phyloP scores from a whole-genome alignment of 78 protist species.

The Pigoraptor vietnamica region DNA sequence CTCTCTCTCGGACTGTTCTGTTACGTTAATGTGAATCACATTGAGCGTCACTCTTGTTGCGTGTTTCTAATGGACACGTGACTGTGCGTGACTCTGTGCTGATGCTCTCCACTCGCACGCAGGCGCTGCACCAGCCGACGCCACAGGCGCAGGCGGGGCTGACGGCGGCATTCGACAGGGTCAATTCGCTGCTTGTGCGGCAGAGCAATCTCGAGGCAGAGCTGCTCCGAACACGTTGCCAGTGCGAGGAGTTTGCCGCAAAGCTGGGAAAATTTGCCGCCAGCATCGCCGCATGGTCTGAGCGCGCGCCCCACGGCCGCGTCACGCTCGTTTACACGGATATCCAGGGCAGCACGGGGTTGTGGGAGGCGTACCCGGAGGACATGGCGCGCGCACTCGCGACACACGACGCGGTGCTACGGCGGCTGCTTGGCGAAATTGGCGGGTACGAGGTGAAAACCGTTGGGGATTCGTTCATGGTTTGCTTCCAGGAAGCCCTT shows the following conservation, averaged over 20 bases:
- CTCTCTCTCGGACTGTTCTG: no score
- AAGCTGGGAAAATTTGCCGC: neutral
- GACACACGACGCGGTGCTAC: slow-evolving; percentile 13
- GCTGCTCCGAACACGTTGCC: neutral
- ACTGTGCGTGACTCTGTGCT: no score
- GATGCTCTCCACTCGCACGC: no score
- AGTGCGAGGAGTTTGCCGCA: neutral
- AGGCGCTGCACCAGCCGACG: neutral
- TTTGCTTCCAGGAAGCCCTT: slow-evolving; percentile 30
- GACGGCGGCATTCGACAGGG: neutral
- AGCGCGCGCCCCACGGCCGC: slow-evolving; percentile 24
- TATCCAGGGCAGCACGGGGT: slow-evolving; percentile 23
- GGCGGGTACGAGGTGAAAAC: slow-evolving; percentile 37
- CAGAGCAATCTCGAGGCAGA: neutral
- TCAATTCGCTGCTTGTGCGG: neutral
- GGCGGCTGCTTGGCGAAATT: slow-evolving; percentile 13
- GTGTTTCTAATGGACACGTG: no score
- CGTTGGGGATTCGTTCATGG: slow-evolving; percentile 63
- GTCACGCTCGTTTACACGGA: slow-evolving; percentile 47
- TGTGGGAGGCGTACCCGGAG: slow-evolving; percentile 34
- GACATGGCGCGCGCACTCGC: slow-evolving; percentile 29
- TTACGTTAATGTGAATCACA: no score
- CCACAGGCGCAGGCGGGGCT: neutral
- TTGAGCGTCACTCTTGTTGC: no score
- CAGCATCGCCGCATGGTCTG: neutral